Evolutionary conservation across 2,329 filamentous ascomycete genomes (phyloP), one percentile per base, ranked within the genome.

Genomic region (Clonostachys chloroleuca): DNA sequence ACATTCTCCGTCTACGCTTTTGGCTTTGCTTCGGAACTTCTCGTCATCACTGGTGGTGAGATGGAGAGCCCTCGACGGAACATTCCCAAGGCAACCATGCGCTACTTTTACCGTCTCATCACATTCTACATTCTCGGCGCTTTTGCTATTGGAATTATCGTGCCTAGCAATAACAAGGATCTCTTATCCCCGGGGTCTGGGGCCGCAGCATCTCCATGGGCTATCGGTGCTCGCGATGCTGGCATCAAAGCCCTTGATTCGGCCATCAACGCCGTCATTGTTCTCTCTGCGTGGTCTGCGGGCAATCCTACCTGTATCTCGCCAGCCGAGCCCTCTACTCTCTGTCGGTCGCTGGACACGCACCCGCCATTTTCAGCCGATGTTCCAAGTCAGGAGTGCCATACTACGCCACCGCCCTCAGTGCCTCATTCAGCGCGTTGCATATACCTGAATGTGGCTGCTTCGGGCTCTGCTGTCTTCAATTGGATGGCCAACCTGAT

Each of bases 281-380:
- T 92, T 18, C 89, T 87, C 0, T 87, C 87, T 4, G 88, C 91
- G 8, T 81, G 90, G 55, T 89, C 86, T 0, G 87, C 88, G 6
- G 88, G 86, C 50, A 89, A 87, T 67, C 87, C 86, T 88, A 88
- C 66, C 77, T 91, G 49, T 89, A 88, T 69, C 86, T 84, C 40
- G 83, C 81, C 49, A 84, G 80, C 49, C 82, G 86, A 18, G 83
- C 86, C 39, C 72, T 89, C 34, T 74, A 87, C 52, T 82, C 80
- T 10, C 73, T 89, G 13, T 83, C 84, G 34, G 69, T 81, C 40
- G 81, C 84, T 47, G 77, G 80, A 39, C 79, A 83, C 49, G 84
- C 84, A 0, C 85, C 85, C 2, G 61, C 60, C 12, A 67, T 85
- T 55, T 71, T 89, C 58, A 75, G 73, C 51, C 66, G 68, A 42